Evolutionary conservation across 225 moss, liverwort and hornwort genomes (phyloP), one percentile per base, ranked within the genome.

Genomic region (Bryum argenteum): DNA sequence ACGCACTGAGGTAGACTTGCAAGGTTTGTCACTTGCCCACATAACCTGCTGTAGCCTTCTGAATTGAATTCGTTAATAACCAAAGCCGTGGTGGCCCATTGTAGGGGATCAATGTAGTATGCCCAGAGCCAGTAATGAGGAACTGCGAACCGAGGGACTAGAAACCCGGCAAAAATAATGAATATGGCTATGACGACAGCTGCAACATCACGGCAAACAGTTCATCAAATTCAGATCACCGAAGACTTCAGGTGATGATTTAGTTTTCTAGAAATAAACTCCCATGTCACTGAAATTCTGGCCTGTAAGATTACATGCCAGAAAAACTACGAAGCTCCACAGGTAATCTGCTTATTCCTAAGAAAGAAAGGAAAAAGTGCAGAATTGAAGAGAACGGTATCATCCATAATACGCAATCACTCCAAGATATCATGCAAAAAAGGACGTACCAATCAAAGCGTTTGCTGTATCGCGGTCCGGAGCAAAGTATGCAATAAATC

Each of bases 61-160:
- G 93, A 91, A 71, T 75, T 87, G 53, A 81, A 91, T 73, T 93
- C 91, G 23, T 91, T 93, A 33, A 93, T 71, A 15, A 93, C 51
- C 65, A 93, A 81, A 61, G 82, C 81, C 54, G 85, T 75, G 20
- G 89, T 88, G 59, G 81, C 89, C 84, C 89, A 89, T 48, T 93
- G 93, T 14, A 93, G 74, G 23, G 93, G 91, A 79, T 93, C 82
- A 11, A 91, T 33, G 52, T 93, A 91, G 60, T 86, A 93, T 11
- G 87, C 89, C 93, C 93, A 93, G 53, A 93, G 73, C 93, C 93
- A 93, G 67, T 89, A 93, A 42, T 89, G 78, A 42, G 78, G 91
- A 66, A 80, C 72, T 18, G 42, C 10, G 47, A 78, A 79, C 54
- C 89, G 91, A 47, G 93, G 93, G 8, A 93, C 68, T 61, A 93